Percentiles rank a stretch among this genome's conserved stretches.
phyloP scores from a whole-genome alignment of 768 basidiomycete species.

The Agaricus sinodeliciosus region DNA sequence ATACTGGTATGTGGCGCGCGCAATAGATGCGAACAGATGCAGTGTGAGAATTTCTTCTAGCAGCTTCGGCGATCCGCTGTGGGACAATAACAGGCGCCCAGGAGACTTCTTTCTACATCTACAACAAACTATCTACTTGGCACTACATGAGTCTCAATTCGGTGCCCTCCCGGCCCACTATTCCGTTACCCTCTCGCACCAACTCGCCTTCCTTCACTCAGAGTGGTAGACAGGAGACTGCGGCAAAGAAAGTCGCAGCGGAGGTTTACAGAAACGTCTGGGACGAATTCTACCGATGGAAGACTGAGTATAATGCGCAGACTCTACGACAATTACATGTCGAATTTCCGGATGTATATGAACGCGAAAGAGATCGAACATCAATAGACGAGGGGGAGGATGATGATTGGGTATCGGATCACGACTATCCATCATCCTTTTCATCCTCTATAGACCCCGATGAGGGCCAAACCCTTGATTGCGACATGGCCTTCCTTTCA shows the following conservation, averaged over 20 bases:
- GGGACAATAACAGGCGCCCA: neutral
- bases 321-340: neutral
- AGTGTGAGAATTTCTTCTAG: too few species aligned
- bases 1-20: too few species aligned
- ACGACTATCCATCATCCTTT: slow-evolving; percentile 6
- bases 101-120: neutral
- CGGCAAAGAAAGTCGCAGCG: neutral
- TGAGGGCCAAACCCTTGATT: neutral
- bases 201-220: neutral
- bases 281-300: slow-evolving; percentile 8
- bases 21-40: neutral
- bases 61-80: neutral
- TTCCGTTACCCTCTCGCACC: slow-evolving; percentile 2
- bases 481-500: slow-evolving; percentile 1
- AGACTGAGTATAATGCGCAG: neutral
- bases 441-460: neutral
- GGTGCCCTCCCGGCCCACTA: neutral
- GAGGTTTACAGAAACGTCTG: slow-evolving; percentile 1
- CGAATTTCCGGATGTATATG: neutral
- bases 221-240: neutral
- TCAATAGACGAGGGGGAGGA: neutral
- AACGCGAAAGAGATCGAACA: neutral
- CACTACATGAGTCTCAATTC: neutral
- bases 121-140: neutral
- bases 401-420: slow-evolving; percentile 5